phyloP scores from a whole-genome alignment of 805 yeast species.

The Maudiozyma barnettii region DNA sequence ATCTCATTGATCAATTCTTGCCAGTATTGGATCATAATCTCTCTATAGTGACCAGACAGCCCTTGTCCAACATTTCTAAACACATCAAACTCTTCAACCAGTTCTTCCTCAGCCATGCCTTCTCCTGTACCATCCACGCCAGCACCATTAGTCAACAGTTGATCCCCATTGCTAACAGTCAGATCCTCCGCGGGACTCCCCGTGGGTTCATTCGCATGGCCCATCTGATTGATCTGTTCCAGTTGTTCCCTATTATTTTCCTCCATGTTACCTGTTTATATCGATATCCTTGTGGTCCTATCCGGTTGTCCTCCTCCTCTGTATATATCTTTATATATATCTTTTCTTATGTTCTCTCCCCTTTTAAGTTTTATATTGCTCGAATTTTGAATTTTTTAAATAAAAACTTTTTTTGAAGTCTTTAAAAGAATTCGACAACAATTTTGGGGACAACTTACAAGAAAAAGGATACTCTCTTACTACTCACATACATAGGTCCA shows the following conservation, averaged over 20 bases:
- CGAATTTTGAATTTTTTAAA: no score
- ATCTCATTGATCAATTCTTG: slow-evolving; percentile 88
- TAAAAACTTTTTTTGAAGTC: no score
- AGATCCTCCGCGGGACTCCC: neutral
- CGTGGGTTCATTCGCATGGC: neutral
- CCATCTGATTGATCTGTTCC: neutral
- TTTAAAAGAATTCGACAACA: no score
- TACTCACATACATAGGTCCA: no score
- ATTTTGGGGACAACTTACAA: no score
- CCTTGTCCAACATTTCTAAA: slow-evolving; percentile 92
- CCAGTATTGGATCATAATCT: slow-evolving; percentile 94
- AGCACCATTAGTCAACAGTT: neutral
- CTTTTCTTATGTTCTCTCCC: no score
- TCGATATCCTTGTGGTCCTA: no score
- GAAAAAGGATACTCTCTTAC: no score
- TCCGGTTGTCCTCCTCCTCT: no score
- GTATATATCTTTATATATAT: no score
- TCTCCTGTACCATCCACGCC: neutral
- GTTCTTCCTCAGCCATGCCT: neutral
- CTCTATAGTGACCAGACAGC: slow-evolving; percentile 67
- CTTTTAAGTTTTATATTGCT: no score
- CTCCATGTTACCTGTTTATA: neutral
- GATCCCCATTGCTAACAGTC: neutral
- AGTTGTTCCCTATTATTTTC: neutral
- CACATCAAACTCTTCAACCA: slow-evolving; percentile 40